phyloP scores from a whole-genome alignment of 2,329 filamentous ascomycete species.

The Diplodia mutila region DNA sequence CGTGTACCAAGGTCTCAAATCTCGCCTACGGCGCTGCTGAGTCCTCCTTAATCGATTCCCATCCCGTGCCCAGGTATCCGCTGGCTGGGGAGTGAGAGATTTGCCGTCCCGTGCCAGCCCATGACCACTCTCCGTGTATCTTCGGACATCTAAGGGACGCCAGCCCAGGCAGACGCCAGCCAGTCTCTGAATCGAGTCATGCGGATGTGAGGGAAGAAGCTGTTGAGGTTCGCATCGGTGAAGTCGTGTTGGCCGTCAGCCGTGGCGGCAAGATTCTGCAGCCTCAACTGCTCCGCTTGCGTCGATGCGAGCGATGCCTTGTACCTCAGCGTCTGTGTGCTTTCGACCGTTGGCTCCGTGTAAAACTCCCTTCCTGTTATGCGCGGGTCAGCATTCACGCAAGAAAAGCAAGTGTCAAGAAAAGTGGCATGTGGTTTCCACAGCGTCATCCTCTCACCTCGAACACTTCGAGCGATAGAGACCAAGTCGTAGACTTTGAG shows the following conservation, averaged over 20 bases:
- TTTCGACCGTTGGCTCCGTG: conserved; percentile 33
- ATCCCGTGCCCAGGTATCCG: neutral
- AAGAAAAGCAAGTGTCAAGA: neutral
- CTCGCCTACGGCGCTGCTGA: neutral
- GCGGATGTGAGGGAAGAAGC: conserved; percentile 43
- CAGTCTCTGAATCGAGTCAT: conserved; percentile 44
- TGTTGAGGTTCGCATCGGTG: conserved; percentile 59
- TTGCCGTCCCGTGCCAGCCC: too few species aligned
- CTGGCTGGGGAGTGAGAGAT: neutral
- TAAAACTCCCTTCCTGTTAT: conserved; percentile 36
- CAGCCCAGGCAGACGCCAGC: conserved; percentile 42
- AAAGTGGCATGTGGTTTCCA: neutral
- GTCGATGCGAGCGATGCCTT: conserved; percentile 50
- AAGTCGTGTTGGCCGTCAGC: conserved; percentile 71
- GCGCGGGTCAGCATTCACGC: conserved; percentile 20
- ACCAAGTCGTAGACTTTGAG: conserved; percentile 65
- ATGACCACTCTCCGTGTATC: too few species aligned
- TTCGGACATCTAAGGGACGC: conserved; percentile 30
- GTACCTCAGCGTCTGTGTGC: conserved; percentile 55
- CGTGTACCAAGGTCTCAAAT: neutral
- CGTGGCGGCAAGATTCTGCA: conserved; percentile 68
- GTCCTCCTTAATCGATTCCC: neutral
- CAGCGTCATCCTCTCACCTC: neutral
- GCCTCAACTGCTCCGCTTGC: conserved; percentile 43
- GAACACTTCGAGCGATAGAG: conserved; percentile 49